A percentile compares a stretch with the other conserved stretches of the same genome.
Evolutionary conservation across 139 green algal species (phyloP).

Genomic region (Ettlia oleoabundans): DNA sequence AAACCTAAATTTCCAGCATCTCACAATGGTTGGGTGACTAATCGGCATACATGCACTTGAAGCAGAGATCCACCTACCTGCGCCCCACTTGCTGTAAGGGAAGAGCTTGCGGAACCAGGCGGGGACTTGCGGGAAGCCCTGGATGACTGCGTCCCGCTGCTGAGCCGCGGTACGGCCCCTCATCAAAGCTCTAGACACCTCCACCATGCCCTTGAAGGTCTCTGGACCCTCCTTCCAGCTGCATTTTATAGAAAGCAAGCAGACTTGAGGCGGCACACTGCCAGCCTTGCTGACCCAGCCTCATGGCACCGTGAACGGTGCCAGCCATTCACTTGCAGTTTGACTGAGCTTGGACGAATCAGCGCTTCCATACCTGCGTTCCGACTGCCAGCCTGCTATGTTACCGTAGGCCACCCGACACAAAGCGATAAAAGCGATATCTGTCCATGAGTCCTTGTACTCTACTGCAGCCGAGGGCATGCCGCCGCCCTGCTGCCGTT

Average conservation of each 20-base stretch:
- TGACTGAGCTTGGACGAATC: background rate
- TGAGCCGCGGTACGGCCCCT: constrained; percentile 52
- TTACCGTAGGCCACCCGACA: constrained; percentile 69
- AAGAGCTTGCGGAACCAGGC: constrained; percentile 73
- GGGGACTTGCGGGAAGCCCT: constrained; percentile 70
- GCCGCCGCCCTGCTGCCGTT: too few relatives aligned
- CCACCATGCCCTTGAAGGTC: constrained; percentile 79
- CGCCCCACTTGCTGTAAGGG: constrained; percentile 78
- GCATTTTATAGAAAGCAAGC: background rate
- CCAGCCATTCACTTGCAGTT: background rate
- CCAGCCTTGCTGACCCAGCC: background rate
- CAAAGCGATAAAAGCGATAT: constrained; percentile 71
- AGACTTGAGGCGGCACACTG: background rate
- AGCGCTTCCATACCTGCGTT: background rate
- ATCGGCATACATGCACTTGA: too few relatives aligned
- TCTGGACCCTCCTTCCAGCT: constrained; percentile 50
- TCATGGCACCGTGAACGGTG: background rate
- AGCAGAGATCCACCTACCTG: too few relatives aligned
- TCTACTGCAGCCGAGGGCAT: too few relatives aligned
- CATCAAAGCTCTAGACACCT: constrained; percentile 68
- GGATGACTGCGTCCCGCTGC: constrained; percentile 68
- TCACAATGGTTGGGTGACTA: too few relatives aligned
- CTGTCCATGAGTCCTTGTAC: constrained; percentile 61
- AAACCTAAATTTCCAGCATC: too few relatives aligned
- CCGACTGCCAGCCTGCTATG: constrained; percentile 60